Evolutionary conservation across 495 filamentous ascomycete genomes (phyloP), one percentile per base, ranked within the genome.

Genomic region (Rhypophila decipiens): DNA sequence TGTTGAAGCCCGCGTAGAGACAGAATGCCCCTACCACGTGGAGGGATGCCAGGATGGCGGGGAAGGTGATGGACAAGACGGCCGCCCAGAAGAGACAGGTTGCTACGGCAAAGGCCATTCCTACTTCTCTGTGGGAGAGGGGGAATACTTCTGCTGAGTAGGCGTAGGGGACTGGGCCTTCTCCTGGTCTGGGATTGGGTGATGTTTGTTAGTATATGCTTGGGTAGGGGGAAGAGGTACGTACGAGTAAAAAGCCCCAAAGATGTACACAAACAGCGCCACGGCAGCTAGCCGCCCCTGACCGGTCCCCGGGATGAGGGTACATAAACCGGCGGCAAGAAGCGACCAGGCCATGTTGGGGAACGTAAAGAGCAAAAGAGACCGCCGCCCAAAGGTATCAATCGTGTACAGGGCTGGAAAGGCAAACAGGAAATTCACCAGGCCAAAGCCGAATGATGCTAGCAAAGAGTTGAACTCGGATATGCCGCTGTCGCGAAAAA

Each of bases 341-440:
- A 91, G 68, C 18, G 84, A 84, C 84, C 85, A 88, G 24, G 74
- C 80, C 87, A 93, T 91, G 37, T 89, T 74, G 0, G 88, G 88
- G 64, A 91, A 91, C 9, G 88, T 95, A 62, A 90, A 87, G 4
- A 93, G 77, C 2, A 93, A 75, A 1, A 95, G 74, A 11, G 74
- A 72, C 17, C 88, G 79, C 24, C 88, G 83, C 8, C 88, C 88
- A 42, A 82, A 91, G 5, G 84, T 89, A 63, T 95, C 88, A 52
- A 95, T 95, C 9, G 86, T 89, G 70, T 76, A 87, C 21, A 94
- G 72, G 5, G 88, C 87, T 1, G 88, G 88, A 68, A 80, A 87
- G 39, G 87, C 85, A 54, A 93, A 93, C 12, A 85, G 38, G 63
- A 87, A 91, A 65, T 93, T 91, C 53, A 91, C 74, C 1, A 87